Evolutionary conservation across 2,329 filamentous ascomycete genomes (phyloP), one percentile per base, ranked within the genome.

Genomic region (Lachnellula cervina): DNA sequence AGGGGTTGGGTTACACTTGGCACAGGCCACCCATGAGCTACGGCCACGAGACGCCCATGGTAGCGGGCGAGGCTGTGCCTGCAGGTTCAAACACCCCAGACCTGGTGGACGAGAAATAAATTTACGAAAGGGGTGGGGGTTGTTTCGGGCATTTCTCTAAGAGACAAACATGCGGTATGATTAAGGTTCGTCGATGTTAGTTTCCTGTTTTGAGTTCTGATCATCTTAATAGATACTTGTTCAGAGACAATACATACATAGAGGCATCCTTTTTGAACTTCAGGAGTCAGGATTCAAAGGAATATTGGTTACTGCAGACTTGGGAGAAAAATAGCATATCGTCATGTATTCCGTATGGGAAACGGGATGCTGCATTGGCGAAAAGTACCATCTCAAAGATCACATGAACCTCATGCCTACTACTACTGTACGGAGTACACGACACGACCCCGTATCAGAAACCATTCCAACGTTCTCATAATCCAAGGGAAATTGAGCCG

Each of bases 181-280:
- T 32, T 32, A 47, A 32, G 44, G 42, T 23, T 47, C 21, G 28
- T 25, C 44, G 9, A 34, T 51, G 40, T 50, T 16, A 42, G 21
- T 32, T 32, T 32, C n/a, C 48, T 45, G 42, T 50, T 58, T 58
- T 56, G 56, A 54, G 53, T 60, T 58, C 56, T 56, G 55, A 50
- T 47, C 7, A 40, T 42, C 28, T 46, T 49, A 54, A 23, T 32
- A 21, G 32, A 46, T n/a, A 32, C 28, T 4, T 4, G 9, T 32
- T 32, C 28, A 32, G 9, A 32, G 9, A 32, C 9, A 13, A 13
- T 11, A 32, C 9, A 32, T 32, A 9, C 13, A 32, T 4, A 32
- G 28, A 28, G 44, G 13, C 44, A 47, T 47, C 21, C 21, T 7
- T 14, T 47, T 47, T 47, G n/a, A 47, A 21, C 23, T 32, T 28